Base-by-base conservation (phyloP, 352 stramenopile species). In the Pythium pectinolyticum region DNA sequence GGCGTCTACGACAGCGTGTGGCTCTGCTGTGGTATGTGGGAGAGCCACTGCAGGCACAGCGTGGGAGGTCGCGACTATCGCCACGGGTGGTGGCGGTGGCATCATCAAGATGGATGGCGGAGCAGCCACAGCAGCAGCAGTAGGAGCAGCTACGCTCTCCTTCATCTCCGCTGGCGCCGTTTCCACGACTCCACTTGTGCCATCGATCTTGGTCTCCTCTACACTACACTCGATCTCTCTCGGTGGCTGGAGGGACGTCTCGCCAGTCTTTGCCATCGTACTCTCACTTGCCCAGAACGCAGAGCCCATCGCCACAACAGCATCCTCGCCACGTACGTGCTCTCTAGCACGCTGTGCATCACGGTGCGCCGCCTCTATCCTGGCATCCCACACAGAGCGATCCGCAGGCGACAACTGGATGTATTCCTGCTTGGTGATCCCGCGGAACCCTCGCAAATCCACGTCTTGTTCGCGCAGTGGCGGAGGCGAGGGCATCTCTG, bases 391-490 rank as follows among this genome's bases (percentile, higher is more conserved):
- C 17, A 83, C 77, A 14, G 59, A 67, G 9, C 74, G 74, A 15
- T 89, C 78, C 2, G 37, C n/a, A 5, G 71, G 56, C 17, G 69
- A 61, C 52, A 90, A 68, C n/a, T 64, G 61, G 50, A 62, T 67
- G 54, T 89, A 90, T 43, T 91, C 75, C 39, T 84, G 58, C 66
- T 89, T 78, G 1, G 79, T 85, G 59, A 91, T 87, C 9, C 78
- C 78, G 24, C 78, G 74, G 49, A 90, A 90, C 12, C 71, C 78
- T 20, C 69, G 68, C 40, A 90, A 53, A 37, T 86, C 70, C 37
- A 84, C 70, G 30, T 67, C 53, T 40, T 72, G 59, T 15, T 61
- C 52, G 19, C 46, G 39, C 5, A 66, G 24, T 45, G n/a, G 57
- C 50, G 30, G 57, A 22, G 17, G 66, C 60, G 4, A n/a, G n/a